These are phyloP conservation scores for Fomitopsis serialis DNA, from an alignment of 768 basidiomycete species.

Conservation along the genomic window DNA sequence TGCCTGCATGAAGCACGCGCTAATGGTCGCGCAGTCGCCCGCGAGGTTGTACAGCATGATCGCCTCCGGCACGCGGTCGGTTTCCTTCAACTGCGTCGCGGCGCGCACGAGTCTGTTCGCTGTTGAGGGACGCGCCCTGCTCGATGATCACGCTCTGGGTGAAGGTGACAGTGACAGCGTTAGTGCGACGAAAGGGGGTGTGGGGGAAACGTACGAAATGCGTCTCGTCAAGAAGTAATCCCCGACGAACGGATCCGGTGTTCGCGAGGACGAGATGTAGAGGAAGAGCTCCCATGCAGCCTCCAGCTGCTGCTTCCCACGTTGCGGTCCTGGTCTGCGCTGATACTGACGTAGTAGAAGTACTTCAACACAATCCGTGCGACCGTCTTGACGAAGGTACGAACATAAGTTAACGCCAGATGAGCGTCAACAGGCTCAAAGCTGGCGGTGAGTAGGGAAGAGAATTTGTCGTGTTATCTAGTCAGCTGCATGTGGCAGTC, in stretches of 20 bases:
- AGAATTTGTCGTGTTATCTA: constrained; percentile 44
- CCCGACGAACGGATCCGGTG: constrained; percentile 81
- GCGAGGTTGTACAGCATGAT: constrained; percentile 96
- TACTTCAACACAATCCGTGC: constrained; percentile 94
- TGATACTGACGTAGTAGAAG: constrained; percentile 79
- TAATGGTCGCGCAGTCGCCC: constrained; percentile 83
- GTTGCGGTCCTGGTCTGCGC: constrained; percentile 61
- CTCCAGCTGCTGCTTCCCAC: no score
- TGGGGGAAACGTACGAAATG: constrained; percentile 57
- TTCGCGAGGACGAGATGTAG: constrained; percentile 80
- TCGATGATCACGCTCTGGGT: constrained; percentile 87
- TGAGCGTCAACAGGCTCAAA: constrained; percentile 74
- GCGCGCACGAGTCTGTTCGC: constrained; percentile 78
- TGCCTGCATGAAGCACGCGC: constrained; percentile 81
- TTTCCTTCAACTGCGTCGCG: constrained; percentile 76
- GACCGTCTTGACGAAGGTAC: constrained; percentile 89
- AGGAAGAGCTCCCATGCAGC: constrained; percentile 82
- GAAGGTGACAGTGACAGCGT: no score
- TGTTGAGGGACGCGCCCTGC: constrained; percentile 71
- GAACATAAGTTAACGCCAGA: constrained; percentile 93
- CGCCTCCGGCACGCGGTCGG: constrained; percentile 82
- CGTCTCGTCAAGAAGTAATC: constrained; percentile 85
- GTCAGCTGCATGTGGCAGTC: not conserved
- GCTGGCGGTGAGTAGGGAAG: constrained; percentile 61
- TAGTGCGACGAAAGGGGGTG: no score